These are phyloP conservation scores for Neofusicoccum sp. DNA, from an alignment of 2,329 filamentous ascomycete genomes.

Conservation along the genomic window DNA sequence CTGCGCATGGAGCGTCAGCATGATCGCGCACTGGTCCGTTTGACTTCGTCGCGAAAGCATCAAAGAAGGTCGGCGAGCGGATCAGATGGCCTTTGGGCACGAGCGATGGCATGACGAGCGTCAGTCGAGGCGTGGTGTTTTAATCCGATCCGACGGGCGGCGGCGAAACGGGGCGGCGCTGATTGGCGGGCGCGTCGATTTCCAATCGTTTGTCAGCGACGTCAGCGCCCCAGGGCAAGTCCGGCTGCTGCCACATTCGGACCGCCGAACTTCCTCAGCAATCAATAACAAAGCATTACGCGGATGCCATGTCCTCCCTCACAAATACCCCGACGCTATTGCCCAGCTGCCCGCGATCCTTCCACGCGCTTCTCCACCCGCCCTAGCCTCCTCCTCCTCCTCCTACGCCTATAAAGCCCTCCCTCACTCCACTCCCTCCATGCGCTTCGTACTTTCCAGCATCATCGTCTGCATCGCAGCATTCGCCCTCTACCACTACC, in stretches of 20 bases:
- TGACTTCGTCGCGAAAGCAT: too few species aligned
- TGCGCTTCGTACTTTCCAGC: constrained; percentile 42
- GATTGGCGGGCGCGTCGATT: background rate
- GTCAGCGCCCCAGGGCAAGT: background rate
- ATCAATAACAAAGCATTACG: constrained; percentile 15
- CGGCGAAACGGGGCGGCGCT: background rate
- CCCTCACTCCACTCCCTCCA: constrained; percentile 25
- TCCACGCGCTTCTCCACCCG: constrained; percentile 8
- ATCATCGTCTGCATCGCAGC: constrained; percentile 42
- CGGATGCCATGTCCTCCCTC: background rate
- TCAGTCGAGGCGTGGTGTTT: background rate
- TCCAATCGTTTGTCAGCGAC: constrained; percentile 9
- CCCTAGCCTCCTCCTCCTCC: background rate
- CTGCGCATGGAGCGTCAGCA: too few species aligned
- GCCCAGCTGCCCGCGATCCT: background rate
- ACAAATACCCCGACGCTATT: background rate
- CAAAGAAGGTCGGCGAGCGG: too few species aligned
- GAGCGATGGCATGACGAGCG: background rate
- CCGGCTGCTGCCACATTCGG: background rate
- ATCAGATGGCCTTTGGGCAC: too few species aligned
- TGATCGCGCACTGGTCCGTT: too few species aligned
- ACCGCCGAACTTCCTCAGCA: background rate
- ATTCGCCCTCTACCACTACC: constrained; percentile 38
- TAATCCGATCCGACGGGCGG: constrained; percentile 8
- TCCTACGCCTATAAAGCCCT: constrained; percentile 30